phyloP scores from a whole-genome alignment of 345 rosid species.

The Eucalyptus cloeziana region DNA sequence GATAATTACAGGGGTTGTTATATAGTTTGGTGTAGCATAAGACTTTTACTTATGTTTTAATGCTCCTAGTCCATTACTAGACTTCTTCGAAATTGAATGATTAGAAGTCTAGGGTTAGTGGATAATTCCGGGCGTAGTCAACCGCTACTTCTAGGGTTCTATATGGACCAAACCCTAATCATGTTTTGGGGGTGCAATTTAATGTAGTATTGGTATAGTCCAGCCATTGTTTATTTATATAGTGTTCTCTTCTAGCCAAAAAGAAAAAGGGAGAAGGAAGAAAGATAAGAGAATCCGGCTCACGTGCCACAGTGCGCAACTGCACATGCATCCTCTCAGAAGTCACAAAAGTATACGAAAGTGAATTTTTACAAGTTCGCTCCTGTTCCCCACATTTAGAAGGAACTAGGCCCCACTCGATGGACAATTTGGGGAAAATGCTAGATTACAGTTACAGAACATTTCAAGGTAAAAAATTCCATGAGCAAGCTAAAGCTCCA shows the following conservation, averaged over 20 bases:
- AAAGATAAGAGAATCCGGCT: background rate
- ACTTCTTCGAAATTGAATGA: background rate
- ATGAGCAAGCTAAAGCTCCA: background rate
- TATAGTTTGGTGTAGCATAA: background rate
- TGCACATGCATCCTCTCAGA: background rate
- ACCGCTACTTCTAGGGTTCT: background rate
- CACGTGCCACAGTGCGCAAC: background rate
- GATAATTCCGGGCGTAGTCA: background rate
- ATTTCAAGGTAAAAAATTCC: background rate
- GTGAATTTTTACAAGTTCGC: background rate
- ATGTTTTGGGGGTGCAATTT: background rate
- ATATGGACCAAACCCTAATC: background rate
- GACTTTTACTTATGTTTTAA: background rate
- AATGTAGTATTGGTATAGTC: background rate
- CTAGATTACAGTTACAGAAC: background rate
- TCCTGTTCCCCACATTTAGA: too few species aligned
- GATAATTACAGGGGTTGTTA: background rate
- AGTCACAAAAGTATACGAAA: background rate
- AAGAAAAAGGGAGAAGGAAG: background rate
- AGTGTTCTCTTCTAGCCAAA: background rate
- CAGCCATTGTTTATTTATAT: background rate
- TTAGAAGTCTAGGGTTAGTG: background rate
- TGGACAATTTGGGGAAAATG: background rate
- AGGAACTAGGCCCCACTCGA: background rate
- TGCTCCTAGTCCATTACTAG: background rate